phyloP scores from a whole-genome alignment of 148 eudicot genomes.

The Limonium bicolor region DNA sequence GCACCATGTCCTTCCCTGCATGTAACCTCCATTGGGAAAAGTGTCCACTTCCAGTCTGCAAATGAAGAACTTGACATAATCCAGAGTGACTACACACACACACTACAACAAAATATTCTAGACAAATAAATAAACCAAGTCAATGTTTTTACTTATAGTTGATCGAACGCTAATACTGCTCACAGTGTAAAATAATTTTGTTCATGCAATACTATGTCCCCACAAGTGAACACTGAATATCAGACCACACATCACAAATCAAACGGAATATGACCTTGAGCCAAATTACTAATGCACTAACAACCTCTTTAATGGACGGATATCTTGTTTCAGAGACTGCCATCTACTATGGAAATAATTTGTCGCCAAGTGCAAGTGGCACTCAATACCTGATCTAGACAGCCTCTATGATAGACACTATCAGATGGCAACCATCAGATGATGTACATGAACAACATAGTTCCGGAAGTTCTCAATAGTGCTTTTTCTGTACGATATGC shows the following conservation, averaged over 20 bases:
- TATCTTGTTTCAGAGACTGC: neutral
- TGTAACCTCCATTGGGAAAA: slow-evolving; percentile 94
- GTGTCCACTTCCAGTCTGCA: slow-evolving; percentile 81
- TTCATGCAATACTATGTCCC: neutral
- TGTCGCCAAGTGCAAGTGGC: neutral
- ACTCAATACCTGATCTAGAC: slow-evolving; percentile 48
- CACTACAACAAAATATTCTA: neutral
- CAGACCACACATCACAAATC: neutral
- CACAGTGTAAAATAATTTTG: no score
- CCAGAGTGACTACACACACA: no score
- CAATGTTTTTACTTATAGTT: no score
- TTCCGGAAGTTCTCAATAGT: slow-evolving; percentile 61
- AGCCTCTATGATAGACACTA: slow-evolving; percentile 72
- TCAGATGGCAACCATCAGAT: slow-evolving; percentile 54
- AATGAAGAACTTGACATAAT: neutral
- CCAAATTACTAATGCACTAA: neutral
- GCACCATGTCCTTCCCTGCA: slow-evolving; percentile 67
- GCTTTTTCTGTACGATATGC: slow-evolving; percentile 62
- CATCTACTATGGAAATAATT: neutral
- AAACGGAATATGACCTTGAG: neutral
- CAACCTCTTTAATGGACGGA: neutral
- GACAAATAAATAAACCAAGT: neutral
- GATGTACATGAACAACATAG: slow-evolving; percentile 47
- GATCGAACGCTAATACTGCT: no score
- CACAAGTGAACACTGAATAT: neutral